Conservation (phyloP, 306 rosid genomes). For the Rosa lucieae region DNA sequence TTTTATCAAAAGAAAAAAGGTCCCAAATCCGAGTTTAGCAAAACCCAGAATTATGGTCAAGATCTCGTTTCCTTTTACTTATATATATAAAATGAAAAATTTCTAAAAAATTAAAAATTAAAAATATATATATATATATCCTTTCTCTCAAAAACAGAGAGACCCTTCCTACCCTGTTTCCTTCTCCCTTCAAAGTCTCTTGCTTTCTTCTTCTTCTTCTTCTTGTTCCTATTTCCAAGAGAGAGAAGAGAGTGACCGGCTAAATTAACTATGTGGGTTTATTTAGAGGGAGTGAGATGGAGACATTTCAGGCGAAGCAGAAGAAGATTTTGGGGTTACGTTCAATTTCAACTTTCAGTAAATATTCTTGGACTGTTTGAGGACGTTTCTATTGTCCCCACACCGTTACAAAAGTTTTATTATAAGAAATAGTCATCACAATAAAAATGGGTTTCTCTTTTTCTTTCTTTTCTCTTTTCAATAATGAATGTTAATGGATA, state of each 20-base stretch:
- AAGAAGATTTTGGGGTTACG: neutral
- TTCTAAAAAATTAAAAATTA: neutral
- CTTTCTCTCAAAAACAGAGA: neutral
- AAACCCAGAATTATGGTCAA: conserved; percentile 27
- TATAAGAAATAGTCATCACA: neutral
- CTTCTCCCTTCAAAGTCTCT: conserved; percentile 17
- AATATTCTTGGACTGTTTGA: conserved; percentile 24
- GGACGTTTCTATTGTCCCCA: conserved; percentile 22
- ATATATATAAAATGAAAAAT: neutral
- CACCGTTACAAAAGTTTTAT: neutral
- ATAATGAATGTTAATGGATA: neutral
- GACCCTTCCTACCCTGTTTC: conserved; percentile 7
- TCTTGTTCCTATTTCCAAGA: conserved; percentile 19
- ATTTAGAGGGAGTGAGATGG: conserved; percentile 10
- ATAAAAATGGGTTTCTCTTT: neutral
- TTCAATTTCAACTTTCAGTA: conserved; percentile 33
- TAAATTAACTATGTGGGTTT: neutral
- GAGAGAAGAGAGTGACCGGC: conserved; percentile 11
- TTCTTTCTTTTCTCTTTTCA: neutral
- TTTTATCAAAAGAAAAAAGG: conserved; percentile 27
- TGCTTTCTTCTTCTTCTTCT: conserved; percentile 19
- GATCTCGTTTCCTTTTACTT: conserved; percentile 41
- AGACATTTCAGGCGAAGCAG: conserved; percentile 11
- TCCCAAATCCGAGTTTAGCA: conserved; percentile 41
- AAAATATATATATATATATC: too few relatives aligned